Base-by-base conservation (phyloP, 2,329 filamentous ascomycete species). In the Volutella citrinella region DNA sequence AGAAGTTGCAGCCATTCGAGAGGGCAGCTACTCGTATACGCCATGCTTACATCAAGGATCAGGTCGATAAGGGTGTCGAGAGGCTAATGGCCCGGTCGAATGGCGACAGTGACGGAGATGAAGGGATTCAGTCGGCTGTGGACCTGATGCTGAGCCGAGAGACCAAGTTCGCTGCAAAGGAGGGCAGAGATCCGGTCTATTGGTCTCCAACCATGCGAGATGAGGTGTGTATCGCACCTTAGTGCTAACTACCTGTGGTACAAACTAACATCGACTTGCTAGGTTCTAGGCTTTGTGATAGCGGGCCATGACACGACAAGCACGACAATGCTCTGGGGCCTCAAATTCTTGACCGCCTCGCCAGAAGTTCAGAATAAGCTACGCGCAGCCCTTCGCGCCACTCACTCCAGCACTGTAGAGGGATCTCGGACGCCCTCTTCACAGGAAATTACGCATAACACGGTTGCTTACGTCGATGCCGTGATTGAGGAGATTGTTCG, bases 131-230 rank as follows among this genome's bases (percentile, higher is more conserved):
- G n/a, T 60, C 48, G 20, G 60, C 60, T 8, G 33, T 62, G 3
- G 55, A 64, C 34, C 51, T 52, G 0, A 54, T 64, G 6, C 36
- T 63, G 8, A 34, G 54, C 7, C 51, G 59, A 19, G 62, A 64
- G 45, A 45, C 34, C n/a, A 43, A 49, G 5, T 24, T 56, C 4
- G 57, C 60, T 1, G 27, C 44, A 13, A 62, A 58, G 34, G 51
- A 46, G 9, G 54, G 46, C 2, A 42, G 57, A 13, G 15, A 37
- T 7, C 56, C 57, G 0, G 32, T 48, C 3, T 60, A 45, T 48
- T 19, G 53, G 49, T 1, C 34, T 36, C 3, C 39, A 42, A 5
- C 54, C n/a, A n/a, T 63, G 15, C 39, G 41, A 10, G 60, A 63
- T 30, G 61, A 63, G 41, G 11, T 44, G n/a, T n/a, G n/a, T n/a